Percentiles rank a stretch among this genome's conserved stretches.
phyloP scores from a whole-genome alignment of 352 stramenopile species.

The Globisporangium middletonii region DNA sequence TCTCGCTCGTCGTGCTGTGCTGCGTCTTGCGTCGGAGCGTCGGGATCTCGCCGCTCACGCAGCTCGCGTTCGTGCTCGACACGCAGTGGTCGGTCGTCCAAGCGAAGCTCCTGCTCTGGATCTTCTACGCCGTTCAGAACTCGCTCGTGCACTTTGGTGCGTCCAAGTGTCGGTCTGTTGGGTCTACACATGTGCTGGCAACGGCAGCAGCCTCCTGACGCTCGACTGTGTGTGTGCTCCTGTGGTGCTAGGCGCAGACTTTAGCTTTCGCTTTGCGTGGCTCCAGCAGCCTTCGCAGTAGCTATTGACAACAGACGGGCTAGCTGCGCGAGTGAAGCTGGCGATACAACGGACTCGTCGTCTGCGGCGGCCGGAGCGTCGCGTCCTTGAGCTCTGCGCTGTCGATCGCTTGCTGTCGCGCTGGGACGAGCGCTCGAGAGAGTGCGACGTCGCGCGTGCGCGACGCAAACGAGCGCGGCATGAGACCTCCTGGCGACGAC shows the following conservation, averaged over 20 bases:
- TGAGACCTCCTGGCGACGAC: constrained; percentile 32
- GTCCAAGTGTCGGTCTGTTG: not conserved
- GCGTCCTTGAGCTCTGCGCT: too few relatives aligned
- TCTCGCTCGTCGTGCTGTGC: constrained; percentile 12
- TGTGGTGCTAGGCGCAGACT: too few relatives aligned
- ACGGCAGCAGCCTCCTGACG: not conserved
- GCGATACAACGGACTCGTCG: too few relatives aligned
- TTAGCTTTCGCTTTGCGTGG: too few relatives aligned
- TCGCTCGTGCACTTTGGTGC: constrained; percentile 25
- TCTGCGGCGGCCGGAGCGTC: too few relatives aligned
- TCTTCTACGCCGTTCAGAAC: constrained; percentile 31
- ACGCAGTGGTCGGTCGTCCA: constrained; percentile 27
- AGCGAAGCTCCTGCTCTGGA: constrained; percentile 38
- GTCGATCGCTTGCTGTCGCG: not conserved
- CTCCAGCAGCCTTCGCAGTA: too few relatives aligned
- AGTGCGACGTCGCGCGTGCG: constrained; percentile 1
- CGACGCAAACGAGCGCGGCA: constrained; percentile 18
- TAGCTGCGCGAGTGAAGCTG: too few relatives aligned
- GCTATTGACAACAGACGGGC: too few relatives aligned
- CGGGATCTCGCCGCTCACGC: constrained; percentile 19
- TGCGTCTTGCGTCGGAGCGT: constrained; percentile 18
- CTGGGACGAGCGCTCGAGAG: not conserved
- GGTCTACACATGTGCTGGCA: too few relatives aligned
- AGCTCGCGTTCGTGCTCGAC: constrained; percentile 36
- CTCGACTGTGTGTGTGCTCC: too few relatives aligned